These are phyloP conservation scores for Alternaria ventricosa DNA, from an alignment of 2,329 filamentous ascomycete species.

Conservation along the genomic window DNA sequence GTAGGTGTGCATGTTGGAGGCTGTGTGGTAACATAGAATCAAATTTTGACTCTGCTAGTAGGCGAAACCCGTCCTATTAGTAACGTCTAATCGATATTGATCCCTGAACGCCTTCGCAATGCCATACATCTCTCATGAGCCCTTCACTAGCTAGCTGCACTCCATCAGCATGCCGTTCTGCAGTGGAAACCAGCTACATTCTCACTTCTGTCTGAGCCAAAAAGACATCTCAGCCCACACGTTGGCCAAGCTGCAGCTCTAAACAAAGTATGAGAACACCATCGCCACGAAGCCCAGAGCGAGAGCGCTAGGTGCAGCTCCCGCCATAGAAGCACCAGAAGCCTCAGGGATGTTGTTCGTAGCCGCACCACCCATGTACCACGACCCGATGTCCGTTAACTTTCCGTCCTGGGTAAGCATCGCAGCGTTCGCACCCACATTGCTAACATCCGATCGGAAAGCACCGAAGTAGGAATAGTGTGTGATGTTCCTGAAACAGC, in stretches of 20 bases:
- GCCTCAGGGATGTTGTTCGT: conserved; percentile 10
- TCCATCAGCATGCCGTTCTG: not conserved
- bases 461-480: conserved; percentile 79
- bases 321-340: not conserved
- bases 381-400: conserved; percentile 76
- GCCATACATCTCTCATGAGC: not conserved
- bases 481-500: conserved; percentile 58
- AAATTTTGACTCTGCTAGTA: not conserved
- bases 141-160: not conserved
- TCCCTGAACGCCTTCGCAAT: not conserved
- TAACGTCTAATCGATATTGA: not conserved
- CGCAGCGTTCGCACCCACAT: conserved; percentile 74
- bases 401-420: conserved; percentile 72
- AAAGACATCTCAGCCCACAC: no score
- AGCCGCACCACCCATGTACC: conserved; percentile 69
- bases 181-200: not conserved
- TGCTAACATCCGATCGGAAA: conserved; percentile 72
- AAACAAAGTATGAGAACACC: not conserved
- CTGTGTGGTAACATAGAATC: not conserved
- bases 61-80: not conserved
- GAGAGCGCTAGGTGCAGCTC: not conserved
- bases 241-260: not conserved
- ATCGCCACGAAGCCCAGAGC: not conserved
- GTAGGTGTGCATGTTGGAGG: not conserved
- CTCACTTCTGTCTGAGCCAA: not conserved